Evolutionary conservation across 805 yeast species (phyloP).

Genomic region (Kazachstania taianensis): DNA sequence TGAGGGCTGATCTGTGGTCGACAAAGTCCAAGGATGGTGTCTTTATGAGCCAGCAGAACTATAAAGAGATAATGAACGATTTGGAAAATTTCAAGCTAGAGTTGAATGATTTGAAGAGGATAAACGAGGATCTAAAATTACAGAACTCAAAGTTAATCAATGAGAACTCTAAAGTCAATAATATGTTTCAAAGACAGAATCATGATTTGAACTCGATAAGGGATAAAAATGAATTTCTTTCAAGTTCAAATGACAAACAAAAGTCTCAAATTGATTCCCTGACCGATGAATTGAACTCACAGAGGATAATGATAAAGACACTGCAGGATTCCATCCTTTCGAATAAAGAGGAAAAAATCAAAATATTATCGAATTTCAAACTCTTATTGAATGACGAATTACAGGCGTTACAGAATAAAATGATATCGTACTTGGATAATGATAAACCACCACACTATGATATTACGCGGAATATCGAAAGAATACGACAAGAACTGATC

Average conservation of each 20-base stretch:
- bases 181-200: constrained; percentile 6
- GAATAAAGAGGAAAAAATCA: constrained; percentile 16
- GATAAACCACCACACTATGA: constrained; percentile 6
- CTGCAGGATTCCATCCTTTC: constrained; percentile 16
- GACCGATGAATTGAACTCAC: neutral
- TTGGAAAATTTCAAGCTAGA: constrained; percentile 42
- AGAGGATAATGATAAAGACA: constrained; percentile 3
- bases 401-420: constrained; percentile 10
- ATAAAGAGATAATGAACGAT: constrained; percentile 40
- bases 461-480: constrained; percentile 13
- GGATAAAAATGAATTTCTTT: neutral
- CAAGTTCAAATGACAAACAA: neutral
- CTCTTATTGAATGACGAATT: constrained; percentile 18
- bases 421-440: constrained; percentile 6
- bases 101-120: constrained; percentile 37
- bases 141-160: constrained; percentile 28
- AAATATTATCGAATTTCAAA: constrained; percentile 15
- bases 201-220: neutral
- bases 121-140: constrained; percentile 31
- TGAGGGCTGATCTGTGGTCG: constrained; percentile 49
- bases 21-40: constrained; percentile 57
- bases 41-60: constrained; percentile 50
- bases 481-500: constrained; percentile 13
- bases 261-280: neutral
- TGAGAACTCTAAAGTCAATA: constrained; percentile 20